These are phyloP conservation scores for Neurospora cerealis DNA, from an alignment of 495 filamentous ascomycete genomes.

Conservation along the genomic window DNA sequence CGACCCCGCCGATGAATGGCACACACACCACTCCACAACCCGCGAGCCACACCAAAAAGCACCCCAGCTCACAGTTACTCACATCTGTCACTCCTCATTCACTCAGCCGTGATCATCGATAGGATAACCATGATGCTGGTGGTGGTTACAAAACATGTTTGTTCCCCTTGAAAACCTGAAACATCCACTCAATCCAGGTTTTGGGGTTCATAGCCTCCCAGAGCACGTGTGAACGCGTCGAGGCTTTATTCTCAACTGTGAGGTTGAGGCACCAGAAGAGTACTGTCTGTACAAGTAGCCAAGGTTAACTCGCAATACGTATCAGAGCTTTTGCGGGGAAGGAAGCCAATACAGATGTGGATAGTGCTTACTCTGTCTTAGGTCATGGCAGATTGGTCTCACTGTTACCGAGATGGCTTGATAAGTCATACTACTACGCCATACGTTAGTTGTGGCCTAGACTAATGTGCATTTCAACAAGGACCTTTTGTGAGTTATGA, in stretches of 20 bases:
- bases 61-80: neutral
- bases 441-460: constrained; percentile 1
- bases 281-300: neutral
- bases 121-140: neutral
- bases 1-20: neutral
- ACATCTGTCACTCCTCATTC: neutral
- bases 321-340: neutral
- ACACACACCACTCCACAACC: neutral
- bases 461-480: constrained; percentile 9
- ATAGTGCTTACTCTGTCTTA: neutral
- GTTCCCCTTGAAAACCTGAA: neutral
- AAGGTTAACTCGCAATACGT: neutral
- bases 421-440: neutral
- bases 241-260: neutral
- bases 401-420: constrained; percentile 1
- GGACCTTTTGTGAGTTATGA: constrained; percentile 23
- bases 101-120: neutral
- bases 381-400: constrained; percentile 8
- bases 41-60: neutral
- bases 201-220: neutral
- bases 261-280: neutral
- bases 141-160: neutral
- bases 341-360: constrained; percentile 1
- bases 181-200: neutral
- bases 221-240: neutral